phyloP scores from a whole-genome alignment of 768 basidiomycete species.

The Lactarius sanguifluus region DNA sequence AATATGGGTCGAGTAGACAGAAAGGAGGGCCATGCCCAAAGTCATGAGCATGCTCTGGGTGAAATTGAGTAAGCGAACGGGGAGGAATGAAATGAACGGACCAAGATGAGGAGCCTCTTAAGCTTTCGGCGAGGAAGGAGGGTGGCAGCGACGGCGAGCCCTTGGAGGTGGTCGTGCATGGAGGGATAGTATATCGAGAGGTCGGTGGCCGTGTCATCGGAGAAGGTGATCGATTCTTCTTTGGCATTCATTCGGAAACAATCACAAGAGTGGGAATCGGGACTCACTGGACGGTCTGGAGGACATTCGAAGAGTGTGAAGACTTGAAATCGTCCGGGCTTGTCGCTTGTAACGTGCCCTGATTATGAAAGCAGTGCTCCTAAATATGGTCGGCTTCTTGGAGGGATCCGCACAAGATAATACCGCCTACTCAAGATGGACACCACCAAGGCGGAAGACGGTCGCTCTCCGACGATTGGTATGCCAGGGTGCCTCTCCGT shows the following conservation, averaged over 20 bases:
- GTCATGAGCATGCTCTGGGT: conserved; percentile 25
- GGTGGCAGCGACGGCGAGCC: conserved; percentile 6
- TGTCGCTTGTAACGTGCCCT: conserved; percentile 11
- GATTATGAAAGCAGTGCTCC: conserved; percentile 1
- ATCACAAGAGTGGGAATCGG: not conserved
- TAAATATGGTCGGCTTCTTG: not conserved
- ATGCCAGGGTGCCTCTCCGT: conserved; percentile 13
- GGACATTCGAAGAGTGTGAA: conserved; percentile 1
- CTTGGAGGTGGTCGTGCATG: conserved; percentile 21
- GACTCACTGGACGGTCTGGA: not conserved
- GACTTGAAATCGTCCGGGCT: conserved; percentile 12
- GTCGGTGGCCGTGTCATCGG: conserved; percentile 23
- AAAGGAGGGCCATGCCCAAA: conserved; percentile 23
- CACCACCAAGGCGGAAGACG: not conserved
- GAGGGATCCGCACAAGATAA: conserved; percentile 8
- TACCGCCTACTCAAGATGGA: conserved; percentile 2
- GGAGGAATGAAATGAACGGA: conserved; percentile 8
- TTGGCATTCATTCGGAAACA: not conserved
- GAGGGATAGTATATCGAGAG: conserved; percentile 20
- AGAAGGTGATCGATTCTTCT: conserved; percentile 1
- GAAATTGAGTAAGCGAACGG: not conserved
- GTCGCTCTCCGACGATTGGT: not conserved
- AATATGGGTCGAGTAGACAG: conserved; percentile 23
- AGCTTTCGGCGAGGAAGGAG: conserved; percentile 22
- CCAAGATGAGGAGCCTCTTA: conserved; percentile 20